Evolutionary conservation across 2,329 filamentous ascomycete species (phyloP).

Genomic region (Saccharata proteae): DNA sequence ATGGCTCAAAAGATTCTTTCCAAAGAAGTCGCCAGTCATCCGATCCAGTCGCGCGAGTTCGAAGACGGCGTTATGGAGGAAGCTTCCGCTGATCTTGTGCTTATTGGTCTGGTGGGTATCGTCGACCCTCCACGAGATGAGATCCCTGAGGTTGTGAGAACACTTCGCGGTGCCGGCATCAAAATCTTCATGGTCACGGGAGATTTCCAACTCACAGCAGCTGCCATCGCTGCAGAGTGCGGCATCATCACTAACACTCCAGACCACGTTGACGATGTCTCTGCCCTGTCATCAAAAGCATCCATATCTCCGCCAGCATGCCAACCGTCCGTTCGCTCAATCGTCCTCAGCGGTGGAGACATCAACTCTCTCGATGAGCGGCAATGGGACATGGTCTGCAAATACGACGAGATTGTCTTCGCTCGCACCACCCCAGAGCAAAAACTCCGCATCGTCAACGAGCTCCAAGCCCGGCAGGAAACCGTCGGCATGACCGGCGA

Average conservation of each 20-base stretch:
- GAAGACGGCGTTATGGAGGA: conserved; percentile 47
- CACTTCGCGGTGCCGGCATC: conserved; percentile 56
- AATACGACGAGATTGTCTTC: conserved; percentile 64
- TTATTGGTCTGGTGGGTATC: conserved; percentile 47
- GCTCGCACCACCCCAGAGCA: conserved; percentile 66
- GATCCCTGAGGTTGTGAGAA: conserved; percentile 47
- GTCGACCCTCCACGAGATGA: conserved; percentile 49
- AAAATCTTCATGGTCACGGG: conserved; percentile 75
- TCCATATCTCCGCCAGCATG: conserved; percentile 41
- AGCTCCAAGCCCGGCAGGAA: conserved; percentile 51
- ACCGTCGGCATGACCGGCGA: conserved; percentile 43
- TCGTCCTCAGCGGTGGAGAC: conserved; percentile 31
- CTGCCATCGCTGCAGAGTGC: conserved; percentile 60
- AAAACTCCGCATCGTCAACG: conserved; percentile 67
- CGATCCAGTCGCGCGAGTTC: conserved; percentile 31
- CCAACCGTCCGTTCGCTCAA: conserved; percentile 18
- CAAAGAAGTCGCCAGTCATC: conserved; percentile 21
- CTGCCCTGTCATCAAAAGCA: conserved; percentile 32
- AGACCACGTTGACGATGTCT: conserved; percentile 40
- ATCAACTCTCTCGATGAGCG: conserved; percentile 51
- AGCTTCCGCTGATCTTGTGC: conserved; percentile 35
- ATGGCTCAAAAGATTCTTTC: conserved; percentile 47
- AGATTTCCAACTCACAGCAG: conserved; percentile 63
- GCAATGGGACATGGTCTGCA: conserved; percentile 55
- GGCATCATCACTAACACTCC: conserved; percentile 51